Evolutionary conservation across 805 yeast genomes (phyloP).

Genomic region (Wilhelminamyces savonicus): DNA sequence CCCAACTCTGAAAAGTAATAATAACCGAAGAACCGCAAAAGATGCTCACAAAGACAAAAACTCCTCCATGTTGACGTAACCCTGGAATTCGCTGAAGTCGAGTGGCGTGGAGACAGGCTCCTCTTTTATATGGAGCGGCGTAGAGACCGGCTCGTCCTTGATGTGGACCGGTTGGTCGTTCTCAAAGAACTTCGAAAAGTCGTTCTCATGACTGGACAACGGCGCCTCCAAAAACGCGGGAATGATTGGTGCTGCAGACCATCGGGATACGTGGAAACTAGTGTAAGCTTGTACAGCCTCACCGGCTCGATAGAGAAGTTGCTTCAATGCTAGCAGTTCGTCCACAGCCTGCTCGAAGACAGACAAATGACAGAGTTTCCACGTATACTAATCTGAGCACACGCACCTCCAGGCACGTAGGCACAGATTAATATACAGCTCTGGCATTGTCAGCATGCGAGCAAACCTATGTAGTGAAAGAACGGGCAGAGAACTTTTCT

Average conservation of each 20-base stretch:
- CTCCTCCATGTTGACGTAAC: too few relatives aligned
- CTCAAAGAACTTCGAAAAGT: too few relatives aligned
- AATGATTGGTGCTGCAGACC: constrained; percentile 39
- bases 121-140: too few relatives aligned
- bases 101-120: too few relatives aligned
- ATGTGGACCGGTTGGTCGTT: too few relatives aligned
- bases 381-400: constrained; percentile 17
- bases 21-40: too few relatives aligned
- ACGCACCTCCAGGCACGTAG: constrained; percentile 6
- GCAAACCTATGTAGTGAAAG: constrained; percentile 1
- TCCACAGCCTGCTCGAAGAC: neutral
- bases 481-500: constrained; percentile 30
- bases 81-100: too few relatives aligned
- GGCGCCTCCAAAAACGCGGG: constrained; percentile 23
- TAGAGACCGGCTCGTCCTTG: too few relatives aligned
- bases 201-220: too few relatives aligned
- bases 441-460: constrained; percentile 3
- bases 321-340: too few relatives aligned
- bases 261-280: constrained; percentile 10
- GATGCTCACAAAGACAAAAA: too few relatives aligned
- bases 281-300: neutral
- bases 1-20: too few relatives aligned
- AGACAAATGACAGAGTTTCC: constrained; percentile 10
- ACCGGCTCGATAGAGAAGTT: neutral
- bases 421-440: constrained; percentile 16